phyloP scores from a whole-genome alignment of 345 rosid genomes.

The Clausena lansium region DNA sequence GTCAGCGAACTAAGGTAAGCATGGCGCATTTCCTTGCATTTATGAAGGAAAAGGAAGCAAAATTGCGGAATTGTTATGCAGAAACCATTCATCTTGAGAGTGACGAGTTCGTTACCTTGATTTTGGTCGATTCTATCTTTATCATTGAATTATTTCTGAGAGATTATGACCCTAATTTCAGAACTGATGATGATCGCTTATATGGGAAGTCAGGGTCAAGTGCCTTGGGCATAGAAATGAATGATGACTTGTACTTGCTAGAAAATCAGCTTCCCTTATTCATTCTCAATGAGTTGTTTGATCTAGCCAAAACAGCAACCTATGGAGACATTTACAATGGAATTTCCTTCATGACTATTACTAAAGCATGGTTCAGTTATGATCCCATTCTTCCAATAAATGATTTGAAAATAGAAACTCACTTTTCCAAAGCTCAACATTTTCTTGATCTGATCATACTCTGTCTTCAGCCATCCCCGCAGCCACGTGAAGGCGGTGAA shows the following conservation, averaged over 20 bases:
- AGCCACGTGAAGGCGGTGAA: background rate
- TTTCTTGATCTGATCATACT: background rate
- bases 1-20: background rate
- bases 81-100: background rate
- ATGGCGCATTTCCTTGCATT: background rate
- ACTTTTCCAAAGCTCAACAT: background rate
- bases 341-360: background rate
- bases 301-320: background rate
- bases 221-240: too few relatives aligned
- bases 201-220: background rate
- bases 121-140: slow-evolving; percentile 20
- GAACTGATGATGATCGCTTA: background rate
- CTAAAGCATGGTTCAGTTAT: too few relatives aligned
- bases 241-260: slow-evolving; percentile 10
- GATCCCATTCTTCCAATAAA: background rate
- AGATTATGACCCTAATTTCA: background rate
- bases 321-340: background rate
- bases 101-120: slow-evolving; percentile 16
- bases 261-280: slow-evolving; percentile 37
- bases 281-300: slow-evolving; percentile 10
- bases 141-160: slow-evolving; percentile 10
- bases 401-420: background rate
- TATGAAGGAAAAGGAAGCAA: background rate
- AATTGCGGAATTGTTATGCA: background rate
- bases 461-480: background rate